A percentile compares a stretch with the other conserved stretches of the same genome.
phyloP scores from a whole-genome alignment of 306 rosid genomes.

The Quercus ilex region DNA sequence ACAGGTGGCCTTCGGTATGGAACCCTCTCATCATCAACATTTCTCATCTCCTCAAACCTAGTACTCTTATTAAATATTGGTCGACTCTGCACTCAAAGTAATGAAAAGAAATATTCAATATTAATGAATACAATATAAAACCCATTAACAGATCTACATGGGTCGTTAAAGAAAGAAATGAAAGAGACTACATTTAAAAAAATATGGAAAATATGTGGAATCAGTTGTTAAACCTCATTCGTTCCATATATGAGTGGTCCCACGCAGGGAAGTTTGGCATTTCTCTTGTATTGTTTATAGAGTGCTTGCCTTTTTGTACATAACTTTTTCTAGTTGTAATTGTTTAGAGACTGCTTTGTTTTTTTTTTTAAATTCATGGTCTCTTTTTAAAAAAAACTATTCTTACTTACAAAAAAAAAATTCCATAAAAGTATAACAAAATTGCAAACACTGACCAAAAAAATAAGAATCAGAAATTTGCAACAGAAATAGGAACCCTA shows the following conservation, averaged over 20 bases:
- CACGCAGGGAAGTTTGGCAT: too few relatives aligned
- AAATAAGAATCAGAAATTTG: not conserved
- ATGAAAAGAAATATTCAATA: slow-evolving; percentile 4
- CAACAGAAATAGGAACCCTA: not conserved
- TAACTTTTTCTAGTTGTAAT: too few relatives aligned
- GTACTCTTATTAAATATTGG: slow-evolving; percentile 95
- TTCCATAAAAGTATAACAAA: not conserved
- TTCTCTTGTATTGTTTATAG: too few relatives aligned
- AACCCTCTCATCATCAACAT: slow-evolving; percentile 67
- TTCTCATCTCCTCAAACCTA: slow-evolving; percentile 93
- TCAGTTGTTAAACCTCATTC: too few relatives aligned
- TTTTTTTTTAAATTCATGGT: too few relatives aligned
- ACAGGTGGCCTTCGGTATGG: slow-evolving; percentile 71
- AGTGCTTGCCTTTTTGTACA: too few relatives aligned
- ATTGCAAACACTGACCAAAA: not conserved
- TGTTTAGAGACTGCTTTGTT: too few relatives aligned
- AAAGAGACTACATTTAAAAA: not conserved
- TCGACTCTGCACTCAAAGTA: slow-evolving; percentile 67
- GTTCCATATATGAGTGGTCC: too few relatives aligned
- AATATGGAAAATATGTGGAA: too few relatives aligned
- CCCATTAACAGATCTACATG: not conserved
- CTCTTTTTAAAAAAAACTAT: too few relatives aligned
- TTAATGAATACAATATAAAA: not conserved
- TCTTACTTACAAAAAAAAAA: too few relatives aligned
- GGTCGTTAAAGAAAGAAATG: not conserved